phyloP scores from a whole-genome alignment of 2,329 filamentous ascomycete species.

The Aspergillus fumigatus region DNA sequence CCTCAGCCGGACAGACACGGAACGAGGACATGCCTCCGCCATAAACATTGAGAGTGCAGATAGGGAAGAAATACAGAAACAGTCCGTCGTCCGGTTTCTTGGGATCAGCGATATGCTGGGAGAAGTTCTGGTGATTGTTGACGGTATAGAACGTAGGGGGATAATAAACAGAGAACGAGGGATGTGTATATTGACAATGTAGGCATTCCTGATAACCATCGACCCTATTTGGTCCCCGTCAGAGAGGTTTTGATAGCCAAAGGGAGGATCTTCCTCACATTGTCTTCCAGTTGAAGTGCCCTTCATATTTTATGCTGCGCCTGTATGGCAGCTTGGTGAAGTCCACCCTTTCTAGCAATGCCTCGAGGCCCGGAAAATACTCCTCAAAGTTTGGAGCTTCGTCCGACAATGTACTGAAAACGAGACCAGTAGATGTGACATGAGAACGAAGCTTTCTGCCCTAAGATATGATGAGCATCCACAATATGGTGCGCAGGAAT shows the following conservation, averaged over 20 bases:
- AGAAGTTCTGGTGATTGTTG: constrained; percentile 52
- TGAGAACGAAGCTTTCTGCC: constrained; percentile 27
- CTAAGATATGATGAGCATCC: constrained; percentile 2
- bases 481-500: neutral
- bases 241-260: neutral
- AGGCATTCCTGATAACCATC: constrained; percentile 57
- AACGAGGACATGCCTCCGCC: constrained; percentile 56
- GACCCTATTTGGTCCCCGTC: constrained; percentile 35
- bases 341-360: constrained; percentile 46
- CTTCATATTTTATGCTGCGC: constrained; percentile 52
- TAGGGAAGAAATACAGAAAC: constrained; percentile 56
- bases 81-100: constrained; percentile 51
- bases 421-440: constrained; percentile 49
- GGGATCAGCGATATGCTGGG: constrained; percentile 53
- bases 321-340: constrained; percentile 52
- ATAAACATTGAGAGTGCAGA: constrained; percentile 54
- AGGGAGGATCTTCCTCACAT: constrained; percentile 37
- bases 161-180: constrained; percentile 52
- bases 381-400: constrained; percentile 48
- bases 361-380: constrained; percentile 51
- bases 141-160: constrained; percentile 54
- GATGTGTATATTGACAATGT: constrained; percentile 57
- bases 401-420: constrained; percentile 50
- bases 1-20: constrained; percentile 49
- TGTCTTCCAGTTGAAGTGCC: constrained; percentile 57